Percentiles rank a stretch among this genome's conserved stretches.
phyloP scores from a whole-genome alignment of 2,329 filamentous ascomycete genomes.

The Botrytis tulipae region DNA sequence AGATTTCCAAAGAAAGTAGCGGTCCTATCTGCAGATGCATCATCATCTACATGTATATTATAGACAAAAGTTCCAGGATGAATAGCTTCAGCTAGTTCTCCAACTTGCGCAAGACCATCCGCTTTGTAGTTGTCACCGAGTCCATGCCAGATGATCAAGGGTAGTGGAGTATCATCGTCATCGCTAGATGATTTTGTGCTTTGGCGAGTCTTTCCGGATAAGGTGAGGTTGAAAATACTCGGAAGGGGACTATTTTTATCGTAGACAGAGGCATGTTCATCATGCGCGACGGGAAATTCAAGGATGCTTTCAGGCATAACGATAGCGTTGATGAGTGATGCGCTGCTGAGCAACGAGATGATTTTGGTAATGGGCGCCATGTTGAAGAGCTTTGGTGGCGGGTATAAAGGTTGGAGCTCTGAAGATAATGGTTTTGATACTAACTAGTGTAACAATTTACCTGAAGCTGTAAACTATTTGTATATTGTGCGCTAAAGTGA shows the following conservation, averaged over 20 bases:
- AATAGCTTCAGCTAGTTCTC: conserved; percentile 65
- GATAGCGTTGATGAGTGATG: conserved; percentile 26
- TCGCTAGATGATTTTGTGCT: conserved; percentile 24
- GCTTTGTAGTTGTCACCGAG: conserved; percentile 71
- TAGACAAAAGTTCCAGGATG: conserved; percentile 86
- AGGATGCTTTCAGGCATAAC: conserved; percentile 22
- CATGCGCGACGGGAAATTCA: conserved; percentile 5
- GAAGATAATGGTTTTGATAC: neutral
- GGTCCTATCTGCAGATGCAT: conserved; percentile 67
- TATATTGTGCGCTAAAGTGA: neutral
- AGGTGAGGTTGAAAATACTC: conserved; percentile 16
- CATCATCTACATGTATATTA: conserved; percentile 65
- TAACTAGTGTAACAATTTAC: neutral
- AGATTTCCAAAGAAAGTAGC: conserved; percentile 92
- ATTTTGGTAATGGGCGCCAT: conserved; percentile 30
- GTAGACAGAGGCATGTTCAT: conserved; percentile 1
- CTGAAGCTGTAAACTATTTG: neutral
- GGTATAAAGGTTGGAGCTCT: neutral
- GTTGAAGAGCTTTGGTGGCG: conserved; percentile 19
- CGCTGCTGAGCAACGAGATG: conserved; percentile 25
- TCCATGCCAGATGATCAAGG: conserved; percentile 92
- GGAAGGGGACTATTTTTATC: conserved; percentile 15
- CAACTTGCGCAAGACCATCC: conserved; percentile 71
- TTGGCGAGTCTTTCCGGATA: conserved; percentile 12
- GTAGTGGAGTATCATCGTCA: conserved; percentile 66